Evolutionary conservation across 495 filamentous ascomycete genomes (phyloP).

Genomic region (Xylaria intraflava): DNA sequence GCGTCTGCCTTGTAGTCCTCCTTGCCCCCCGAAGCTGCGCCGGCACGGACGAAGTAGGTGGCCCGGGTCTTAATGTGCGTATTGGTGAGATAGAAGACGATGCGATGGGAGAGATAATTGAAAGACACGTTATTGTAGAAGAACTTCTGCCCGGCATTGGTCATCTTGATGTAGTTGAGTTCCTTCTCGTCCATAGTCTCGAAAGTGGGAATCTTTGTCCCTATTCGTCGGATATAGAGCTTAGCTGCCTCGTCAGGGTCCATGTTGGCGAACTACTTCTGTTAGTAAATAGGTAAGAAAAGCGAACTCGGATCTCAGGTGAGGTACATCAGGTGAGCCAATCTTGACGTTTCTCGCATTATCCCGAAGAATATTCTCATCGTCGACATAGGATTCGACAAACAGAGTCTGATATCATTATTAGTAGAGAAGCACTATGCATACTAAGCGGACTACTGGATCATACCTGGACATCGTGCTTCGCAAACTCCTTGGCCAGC

Average conservation of each 20-base stretch:
- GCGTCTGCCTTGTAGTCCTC: conserved; percentile 89
- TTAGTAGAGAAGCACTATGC: conserved; percentile 4
- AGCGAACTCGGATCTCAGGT: not conserved
- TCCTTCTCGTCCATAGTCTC: conserved; percentile 94
- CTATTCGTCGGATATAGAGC: conserved; percentile 83
- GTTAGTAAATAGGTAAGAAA: conserved; percentile 18
- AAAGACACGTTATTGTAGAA: conserved; percentile 94
- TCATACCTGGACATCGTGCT: conserved; percentile 82
- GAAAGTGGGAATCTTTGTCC: conserved; percentile 86
- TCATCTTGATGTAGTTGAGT: conserved; percentile 98
- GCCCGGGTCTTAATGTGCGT: conserved; percentile 89
- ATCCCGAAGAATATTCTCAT: conserved; percentile 89
- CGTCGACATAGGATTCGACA: conserved; percentile 90
- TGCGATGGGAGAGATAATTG: conserved; percentile 89
- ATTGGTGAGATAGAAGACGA: conserved; percentile 97
- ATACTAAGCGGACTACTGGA: not conserved
- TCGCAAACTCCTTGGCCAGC: conserved; percentile 90
- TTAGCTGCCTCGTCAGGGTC: conserved; percentile 82
- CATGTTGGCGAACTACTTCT: conserved; percentile 74
- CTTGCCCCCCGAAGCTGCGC: conserved; percentile 63
- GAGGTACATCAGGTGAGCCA: conserved; percentile 82
- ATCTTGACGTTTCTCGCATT: conserved; percentile 98
- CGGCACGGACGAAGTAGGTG: conserved; percentile 85
- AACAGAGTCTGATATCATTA: conserved; percentile 67
- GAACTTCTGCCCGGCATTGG: conserved; percentile 89